Conservation (phyloP, 768 basidiomycete species). For the Termitomyces sp. region DNA sequence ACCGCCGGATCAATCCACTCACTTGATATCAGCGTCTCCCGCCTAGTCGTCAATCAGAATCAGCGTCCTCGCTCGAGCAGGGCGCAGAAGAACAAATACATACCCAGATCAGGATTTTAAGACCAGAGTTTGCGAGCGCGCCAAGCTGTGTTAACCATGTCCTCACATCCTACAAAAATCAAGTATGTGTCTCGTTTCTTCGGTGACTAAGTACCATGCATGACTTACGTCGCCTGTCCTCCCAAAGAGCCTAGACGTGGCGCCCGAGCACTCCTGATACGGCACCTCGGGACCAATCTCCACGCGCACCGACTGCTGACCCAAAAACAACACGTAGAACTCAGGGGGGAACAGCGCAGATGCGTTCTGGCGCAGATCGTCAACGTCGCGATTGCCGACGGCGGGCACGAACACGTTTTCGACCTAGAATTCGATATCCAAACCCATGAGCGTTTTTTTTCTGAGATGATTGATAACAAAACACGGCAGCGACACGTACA, state of each 20-base stretch:
- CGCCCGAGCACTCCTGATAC: conserved; percentile 46
- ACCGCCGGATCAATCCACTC: conserved; percentile 1
- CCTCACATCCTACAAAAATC: conserved; percentile 40
- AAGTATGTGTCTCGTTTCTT: conserved; percentile 14
- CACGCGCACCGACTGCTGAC: conserved; percentile 24
- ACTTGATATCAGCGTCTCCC: conserved; percentile 50
- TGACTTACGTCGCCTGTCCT: conserved; percentile 52
- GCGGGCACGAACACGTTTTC: conserved; percentile 46
- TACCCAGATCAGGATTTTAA: conserved; percentile 51
- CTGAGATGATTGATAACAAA: no score
- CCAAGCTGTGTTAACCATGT: conserved; percentile 46
- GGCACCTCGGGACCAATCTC: conserved; percentile 37
- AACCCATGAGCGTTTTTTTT: no score
- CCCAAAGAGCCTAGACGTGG: conserved; percentile 35
- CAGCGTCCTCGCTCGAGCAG: neutral
- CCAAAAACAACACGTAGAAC: conserved; percentile 46
- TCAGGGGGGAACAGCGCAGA: conserved; percentile 52
- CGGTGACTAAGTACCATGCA: conserved; percentile 35
- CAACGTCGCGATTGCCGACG: conserved; percentile 44
- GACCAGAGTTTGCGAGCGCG: conserved; percentile 36
- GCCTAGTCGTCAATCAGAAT: conserved; percentile 20
- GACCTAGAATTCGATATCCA: conserved; percentile 20
- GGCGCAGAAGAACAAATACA: neutral
- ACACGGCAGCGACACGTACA: conserved; percentile 22
- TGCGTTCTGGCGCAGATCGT: conserved; percentile 56